These are phyloP conservation scores for Plasmopara viticola DNA, from an alignment of 352 stramenopile species.

Conservation along the genomic window DNA sequence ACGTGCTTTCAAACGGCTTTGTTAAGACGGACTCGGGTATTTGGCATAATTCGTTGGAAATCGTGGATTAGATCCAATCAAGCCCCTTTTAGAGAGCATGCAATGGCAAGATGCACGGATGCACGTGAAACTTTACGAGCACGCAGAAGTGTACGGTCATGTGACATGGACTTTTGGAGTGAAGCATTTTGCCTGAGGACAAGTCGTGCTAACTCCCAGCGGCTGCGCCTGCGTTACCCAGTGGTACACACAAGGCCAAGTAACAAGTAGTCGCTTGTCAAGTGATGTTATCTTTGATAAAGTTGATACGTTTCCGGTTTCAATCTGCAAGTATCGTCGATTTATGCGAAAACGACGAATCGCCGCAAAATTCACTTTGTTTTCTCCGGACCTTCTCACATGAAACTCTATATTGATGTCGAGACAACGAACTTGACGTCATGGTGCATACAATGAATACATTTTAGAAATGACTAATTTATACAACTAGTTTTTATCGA, in stretches of 20 bases:
- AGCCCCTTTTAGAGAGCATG: conserved; percentile 34
- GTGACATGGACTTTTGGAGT: conserved; percentile 60
- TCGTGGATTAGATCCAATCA: conserved; percentile 42
- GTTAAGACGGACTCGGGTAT: conserved; percentile 51
- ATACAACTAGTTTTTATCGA: conserved; percentile 1
- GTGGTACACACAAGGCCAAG: conserved; percentile 20
- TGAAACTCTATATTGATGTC: conserved; percentile 73
- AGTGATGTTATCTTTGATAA: not conserved
- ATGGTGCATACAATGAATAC: conserved; percentile 31
- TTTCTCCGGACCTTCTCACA: conserved; percentile 57
- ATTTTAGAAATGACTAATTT: not conserved
- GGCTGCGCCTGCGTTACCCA: conserved; percentile 23
- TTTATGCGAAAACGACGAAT: conserved; percentile 40
- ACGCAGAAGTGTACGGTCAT: conserved; percentile 56
- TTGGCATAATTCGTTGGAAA: conserved; percentile 66
- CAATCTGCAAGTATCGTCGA: conserved; percentile 53
- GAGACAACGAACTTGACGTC: conserved; percentile 56
- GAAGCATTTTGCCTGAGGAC: conserved; percentile 51
- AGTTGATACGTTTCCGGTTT: conserved; percentile 1
- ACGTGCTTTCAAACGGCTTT: conserved; percentile 34
- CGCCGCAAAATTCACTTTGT: conserved; percentile 56
- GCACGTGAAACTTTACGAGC: conserved; percentile 36
- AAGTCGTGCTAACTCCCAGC: conserved; percentile 67
- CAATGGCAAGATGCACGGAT: conserved; percentile 41
- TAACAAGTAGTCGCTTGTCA: conserved; percentile 5